These are phyloP conservation scores for Ophiosphaerella narmari DNA, from an alignment of 2,329 filamentous ascomycete species.

Conservation along the genomic window DNA sequence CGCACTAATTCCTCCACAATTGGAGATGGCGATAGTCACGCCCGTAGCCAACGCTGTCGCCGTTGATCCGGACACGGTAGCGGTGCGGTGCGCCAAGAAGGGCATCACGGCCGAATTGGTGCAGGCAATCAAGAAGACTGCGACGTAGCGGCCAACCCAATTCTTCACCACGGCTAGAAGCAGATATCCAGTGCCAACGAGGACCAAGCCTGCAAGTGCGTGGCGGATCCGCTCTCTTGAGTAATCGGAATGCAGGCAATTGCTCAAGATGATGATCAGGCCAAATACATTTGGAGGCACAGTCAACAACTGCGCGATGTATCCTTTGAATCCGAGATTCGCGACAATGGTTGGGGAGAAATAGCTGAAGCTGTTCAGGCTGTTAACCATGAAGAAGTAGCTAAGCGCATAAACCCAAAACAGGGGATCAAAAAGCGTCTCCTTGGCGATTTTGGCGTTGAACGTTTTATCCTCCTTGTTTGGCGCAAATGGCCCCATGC, in stretches of 20 bases:
- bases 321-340: conserved; percentile 59
- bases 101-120: conserved; percentile 27
- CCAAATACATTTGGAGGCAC: conserved; percentile 68
- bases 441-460: conserved; percentile 53
- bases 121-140: conserved; percentile 27
- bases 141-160: conserved; percentile 26
- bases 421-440: conserved; percentile 55
- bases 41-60: conserved; percentile 27
- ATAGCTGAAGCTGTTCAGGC: conserved; percentile 47
- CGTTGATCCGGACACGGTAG: conserved; percentile 25
- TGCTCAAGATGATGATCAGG: conserved; percentile 53
- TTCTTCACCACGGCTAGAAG: conserved; percentile 21
- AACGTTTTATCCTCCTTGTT: conserved; percentile 48
- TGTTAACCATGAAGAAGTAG: conserved; percentile 45
- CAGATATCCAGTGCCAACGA: conserved; percentile 25
- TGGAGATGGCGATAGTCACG: conserved; percentile 27
- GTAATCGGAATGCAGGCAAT: conserved; percentile 28
- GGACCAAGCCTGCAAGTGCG: conserved; percentile 16
- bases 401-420: conserved; percentile 57
- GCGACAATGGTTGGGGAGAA: conserved; percentile 69
- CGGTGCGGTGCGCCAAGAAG: conserved; percentile 25
- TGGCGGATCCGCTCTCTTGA: conserved; percentile 27
- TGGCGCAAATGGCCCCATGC: conserved; percentile 58
- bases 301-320: conserved; percentile 68
- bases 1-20: conserved; percentile 26